Evolutionary conservation across 106 monocot species (phyloP).

Genomic region (Dendrobium catenatum): DNA sequence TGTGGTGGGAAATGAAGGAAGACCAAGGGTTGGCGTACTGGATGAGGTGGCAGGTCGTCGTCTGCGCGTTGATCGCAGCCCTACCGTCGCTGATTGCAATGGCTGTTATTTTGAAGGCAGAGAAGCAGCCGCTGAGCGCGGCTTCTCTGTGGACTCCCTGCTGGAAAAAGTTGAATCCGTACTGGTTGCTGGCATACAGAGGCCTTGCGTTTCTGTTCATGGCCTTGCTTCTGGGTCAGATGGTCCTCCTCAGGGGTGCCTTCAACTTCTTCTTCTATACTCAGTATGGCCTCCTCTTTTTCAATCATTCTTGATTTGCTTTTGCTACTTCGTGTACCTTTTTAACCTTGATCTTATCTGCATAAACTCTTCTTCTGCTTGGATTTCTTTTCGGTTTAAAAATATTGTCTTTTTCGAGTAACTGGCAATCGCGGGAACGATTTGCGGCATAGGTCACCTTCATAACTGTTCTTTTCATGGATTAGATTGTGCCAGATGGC

Average conservation of each 20-base stretch:
- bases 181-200: constrained; percentile 13
- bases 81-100: not conserved
- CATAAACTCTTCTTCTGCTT: not conserved
- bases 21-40: not conserved
- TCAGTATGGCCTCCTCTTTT: constrained; percentile 23
- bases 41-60: constrained; percentile 14
- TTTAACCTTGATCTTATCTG: not conserved
- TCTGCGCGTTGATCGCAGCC: constrained; percentile 12
- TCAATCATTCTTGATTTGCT: not conserved
- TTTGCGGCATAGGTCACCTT: too few species aligned
- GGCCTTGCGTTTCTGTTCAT: not conserved
- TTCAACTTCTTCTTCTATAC: constrained; percentile 45
- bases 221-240: not conserved
- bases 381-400: not conserved
- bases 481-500: too few species aligned
- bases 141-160: constrained; percentile 14
- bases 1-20: not conserved
- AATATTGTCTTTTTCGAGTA: too few species aligned
- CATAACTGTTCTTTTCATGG: too few species aligned
- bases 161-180: constrained; percentile 9
- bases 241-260: constrained; percentile 7
- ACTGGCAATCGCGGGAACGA: too few species aligned
- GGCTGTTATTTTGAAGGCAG: not conserved
- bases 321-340: not conserved
- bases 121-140: not conserved